phyloP scores from a whole-genome alignment of 2,329 filamentous ascomycete genomes.

The Cladorrhinum sp. region DNA sequence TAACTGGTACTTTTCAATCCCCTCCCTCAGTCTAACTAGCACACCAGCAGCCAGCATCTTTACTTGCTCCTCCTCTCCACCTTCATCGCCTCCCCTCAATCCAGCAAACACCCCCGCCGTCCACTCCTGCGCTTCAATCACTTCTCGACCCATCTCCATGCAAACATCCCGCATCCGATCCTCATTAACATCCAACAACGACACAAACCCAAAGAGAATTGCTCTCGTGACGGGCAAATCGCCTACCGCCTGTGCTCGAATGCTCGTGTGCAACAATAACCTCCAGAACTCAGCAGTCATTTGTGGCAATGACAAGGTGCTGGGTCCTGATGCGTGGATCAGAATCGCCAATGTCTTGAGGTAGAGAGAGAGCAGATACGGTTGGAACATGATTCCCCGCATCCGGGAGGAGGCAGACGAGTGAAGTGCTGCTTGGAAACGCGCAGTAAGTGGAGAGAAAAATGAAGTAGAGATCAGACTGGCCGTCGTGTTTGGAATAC shows the following conservation, averaged over 20 bases:
- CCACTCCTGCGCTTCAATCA: slow-evolving; percentile 89
- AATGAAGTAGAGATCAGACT: slow-evolving; percentile 71
- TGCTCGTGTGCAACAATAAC: slow-evolving; percentile 62
- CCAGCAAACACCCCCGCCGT: slow-evolving; percentile 70
- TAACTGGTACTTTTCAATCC: slow-evolving; percentile 77
- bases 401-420: slow-evolving; percentile 38
- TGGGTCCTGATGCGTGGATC: slow-evolving; percentile 78
- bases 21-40: slow-evolving; percentile 73
- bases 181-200: slow-evolving; percentile 77
- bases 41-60: slow-evolving; percentile 76
- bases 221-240: slow-evolving; percentile 69
- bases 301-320: slow-evolving; percentile 70
- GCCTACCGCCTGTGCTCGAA: slow-evolving; percentile 58
- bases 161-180: slow-evolving; percentile 70
- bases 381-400: slow-evolving; percentile 65
- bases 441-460: slow-evolving; percentile 81
- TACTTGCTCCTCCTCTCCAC: slow-evolving; percentile 71
- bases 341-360: slow-evolving; percentile 83
- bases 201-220: slow-evolving; percentile 74
- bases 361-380: slow-evolving; percentile 73
- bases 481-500: slow-evolving; percentile 74
- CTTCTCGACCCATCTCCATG: slow-evolving; percentile 67
- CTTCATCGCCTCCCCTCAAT: slow-evolving; percentile 47
- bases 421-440: slow-evolving; percentile 66
- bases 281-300: slow-evolving; percentile 84